These are phyloP conservation scores for Yamadazyma sp. DNA, from an alignment of 805 yeast genomes.

Conservation along the genomic window DNA sequence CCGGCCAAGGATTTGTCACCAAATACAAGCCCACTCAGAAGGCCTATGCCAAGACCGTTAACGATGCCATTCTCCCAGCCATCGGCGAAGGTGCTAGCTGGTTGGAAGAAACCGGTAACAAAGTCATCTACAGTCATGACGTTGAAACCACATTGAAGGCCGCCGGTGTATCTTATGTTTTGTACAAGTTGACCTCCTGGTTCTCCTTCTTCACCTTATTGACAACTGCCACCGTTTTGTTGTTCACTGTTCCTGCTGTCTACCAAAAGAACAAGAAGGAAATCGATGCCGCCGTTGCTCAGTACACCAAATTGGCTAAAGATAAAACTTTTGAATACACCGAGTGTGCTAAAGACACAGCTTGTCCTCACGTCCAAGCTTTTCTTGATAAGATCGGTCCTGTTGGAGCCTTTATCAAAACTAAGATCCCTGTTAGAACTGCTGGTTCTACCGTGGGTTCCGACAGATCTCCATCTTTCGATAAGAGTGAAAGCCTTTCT, in stretches of 20 bases:
- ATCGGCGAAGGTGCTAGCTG: constrained; percentile 47
- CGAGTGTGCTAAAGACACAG: constrained; percentile 38
- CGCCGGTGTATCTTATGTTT: constrained; percentile 61
- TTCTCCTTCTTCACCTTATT: constrained; percentile 70
- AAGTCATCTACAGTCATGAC: constrained; percentile 64
- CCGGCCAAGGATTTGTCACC: constrained; percentile 81
- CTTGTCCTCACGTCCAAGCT: constrained; percentile 58
- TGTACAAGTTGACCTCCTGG: constrained; percentile 72
- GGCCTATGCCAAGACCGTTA: constrained; percentile 35
- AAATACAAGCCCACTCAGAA: constrained; percentile 64
- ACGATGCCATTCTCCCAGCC: constrained; percentile 40
- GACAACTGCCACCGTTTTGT: constrained; percentile 53
- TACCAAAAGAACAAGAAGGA: constrained; percentile 75
- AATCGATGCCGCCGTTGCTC: constrained; percentile 64
- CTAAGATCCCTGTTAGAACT: constrained; percentile 64
- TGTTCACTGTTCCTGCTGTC: constrained; percentile 74
- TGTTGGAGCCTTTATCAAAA: constrained; percentile 56
- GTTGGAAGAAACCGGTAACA: constrained; percentile 54
- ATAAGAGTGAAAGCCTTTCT: constrained; percentile 30
- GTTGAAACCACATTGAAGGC: constrained; percentile 72
- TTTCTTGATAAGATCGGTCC: constrained; percentile 66
- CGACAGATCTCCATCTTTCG: constrained; percentile 53
- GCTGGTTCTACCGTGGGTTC: constrained; percentile 72
- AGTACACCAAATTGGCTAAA: constrained; percentile 44
- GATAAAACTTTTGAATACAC: constrained; percentile 48